A percentile compares a stretch with the other conserved stretches of the same genome.
These are phyloP conservation scores for Berkeleyomyces rouxiae DNA, from an alignment of 2,329 filamentous ascomycete genomes.

Conservation along the genomic window DNA sequence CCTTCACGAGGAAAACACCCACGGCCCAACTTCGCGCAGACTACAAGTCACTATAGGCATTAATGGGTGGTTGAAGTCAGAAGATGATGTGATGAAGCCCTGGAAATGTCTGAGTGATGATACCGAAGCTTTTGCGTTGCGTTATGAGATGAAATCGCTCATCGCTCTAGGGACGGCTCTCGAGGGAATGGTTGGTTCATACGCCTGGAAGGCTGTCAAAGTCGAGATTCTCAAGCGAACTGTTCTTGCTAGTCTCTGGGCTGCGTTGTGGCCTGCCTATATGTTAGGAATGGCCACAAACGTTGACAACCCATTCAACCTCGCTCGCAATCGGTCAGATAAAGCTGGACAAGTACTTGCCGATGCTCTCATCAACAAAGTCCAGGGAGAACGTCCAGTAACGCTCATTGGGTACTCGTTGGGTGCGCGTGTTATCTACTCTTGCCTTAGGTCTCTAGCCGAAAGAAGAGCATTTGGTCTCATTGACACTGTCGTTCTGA, in stretches of 20 bases:
- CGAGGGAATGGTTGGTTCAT: constrained; percentile 51
- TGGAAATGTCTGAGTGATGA: constrained; percentile 60
- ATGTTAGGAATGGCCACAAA: constrained; percentile 49
- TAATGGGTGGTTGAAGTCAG: constrained; percentile 66
- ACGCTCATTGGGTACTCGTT: constrained; percentile 69
- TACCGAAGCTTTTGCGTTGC: constrained; percentile 67
- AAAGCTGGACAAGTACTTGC: constrained; percentile 68
- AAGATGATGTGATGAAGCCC: constrained; percentile 59
- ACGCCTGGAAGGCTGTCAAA: constrained; percentile 60
- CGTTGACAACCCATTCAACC: constrained; percentile 67
- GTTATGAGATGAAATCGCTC: constrained; percentile 67
- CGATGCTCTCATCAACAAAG: constrained; percentile 64
- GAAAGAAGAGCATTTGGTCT: constrained; percentile 68
- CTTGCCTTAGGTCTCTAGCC: constrained; percentile 60
- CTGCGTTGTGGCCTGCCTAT: constrained; percentile 53
- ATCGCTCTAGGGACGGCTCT: constrained; percentile 61
- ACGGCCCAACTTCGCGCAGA: constrained; percentile 21
- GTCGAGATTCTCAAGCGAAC: constrained; percentile 58
- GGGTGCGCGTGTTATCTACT: constrained; percentile 67
- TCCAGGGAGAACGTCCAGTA: constrained; percentile 67
- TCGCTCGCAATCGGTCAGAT: constrained; percentile 59
- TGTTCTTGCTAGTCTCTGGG: constrained; percentile 49
- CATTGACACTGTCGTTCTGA: constrained; percentile 66
- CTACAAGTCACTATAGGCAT: constrained; percentile 72
- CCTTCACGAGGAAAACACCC: constrained; percentile 27